Conservation (phyloP, 2,329 filamentous ascomycete species). For the Incumbomyces lentus region DNA sequence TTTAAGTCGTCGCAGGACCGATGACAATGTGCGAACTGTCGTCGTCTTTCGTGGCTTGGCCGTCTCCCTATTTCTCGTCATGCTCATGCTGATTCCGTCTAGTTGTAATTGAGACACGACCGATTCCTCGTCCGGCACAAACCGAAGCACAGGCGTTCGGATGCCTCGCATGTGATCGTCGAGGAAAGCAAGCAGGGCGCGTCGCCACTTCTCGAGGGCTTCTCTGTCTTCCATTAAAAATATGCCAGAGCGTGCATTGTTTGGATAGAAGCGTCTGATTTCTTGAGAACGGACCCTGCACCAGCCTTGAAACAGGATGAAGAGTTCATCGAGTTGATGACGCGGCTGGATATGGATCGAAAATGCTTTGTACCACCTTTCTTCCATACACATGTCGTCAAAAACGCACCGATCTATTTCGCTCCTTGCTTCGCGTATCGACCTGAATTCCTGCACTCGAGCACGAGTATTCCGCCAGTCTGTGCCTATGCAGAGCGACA, state of each 20-base stretch:
- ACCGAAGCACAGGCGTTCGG: not conserved
- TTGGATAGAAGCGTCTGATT: too few species aligned
- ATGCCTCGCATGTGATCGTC: conserved; percentile 2
- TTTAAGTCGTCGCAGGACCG: too few species aligned
- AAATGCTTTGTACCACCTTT: conserved; percentile 13
- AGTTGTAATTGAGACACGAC: not conserved
- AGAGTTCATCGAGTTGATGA: conserved; percentile 7
- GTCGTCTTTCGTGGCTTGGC: not conserved
- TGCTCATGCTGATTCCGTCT: not conserved
- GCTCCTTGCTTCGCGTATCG: not conserved
- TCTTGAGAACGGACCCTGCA: not conserved
- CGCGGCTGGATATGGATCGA: conserved; percentile 3
- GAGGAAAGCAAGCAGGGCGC: not conserved
- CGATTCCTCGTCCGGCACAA: not conserved
- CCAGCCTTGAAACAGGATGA: conserved; percentile 10
- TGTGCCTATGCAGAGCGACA: conserved; percentile 8
- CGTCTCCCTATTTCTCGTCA: not conserved
- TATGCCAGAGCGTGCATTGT: not conserved
- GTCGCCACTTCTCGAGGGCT: not conserved
- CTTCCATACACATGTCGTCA: conserved; percentile 10
- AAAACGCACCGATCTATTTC: not conserved
- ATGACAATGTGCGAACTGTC: too few species aligned
- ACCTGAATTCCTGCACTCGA: not conserved
- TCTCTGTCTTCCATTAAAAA: not conserved
- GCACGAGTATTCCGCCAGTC: conserved; percentile 5